These are phyloP conservation scores for Phytophthora tentaculata DNA, from an alignment of 352 stramenopile species.

Conservation along the genomic window DNA sequence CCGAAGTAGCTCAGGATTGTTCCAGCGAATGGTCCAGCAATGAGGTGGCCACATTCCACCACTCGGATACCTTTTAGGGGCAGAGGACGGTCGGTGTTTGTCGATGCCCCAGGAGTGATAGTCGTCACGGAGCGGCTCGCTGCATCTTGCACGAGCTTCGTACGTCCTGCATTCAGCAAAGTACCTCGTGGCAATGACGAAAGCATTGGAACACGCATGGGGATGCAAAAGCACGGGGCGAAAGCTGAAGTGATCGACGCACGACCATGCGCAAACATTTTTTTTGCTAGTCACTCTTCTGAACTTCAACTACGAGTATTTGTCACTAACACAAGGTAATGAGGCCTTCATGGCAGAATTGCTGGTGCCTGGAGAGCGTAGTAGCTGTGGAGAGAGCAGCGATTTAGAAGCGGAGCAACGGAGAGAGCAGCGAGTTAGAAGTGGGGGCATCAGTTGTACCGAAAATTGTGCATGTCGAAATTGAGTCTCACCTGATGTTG, in stretches of 20 bases:
- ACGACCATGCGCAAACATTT: too few species aligned
- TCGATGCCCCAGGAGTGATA: conserved; percentile 26
- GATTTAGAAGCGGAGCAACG: too few species aligned
- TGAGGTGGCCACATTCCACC: conserved; percentile 82
- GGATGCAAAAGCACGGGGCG: not conserved
- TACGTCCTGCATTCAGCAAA: conserved; percentile 15
- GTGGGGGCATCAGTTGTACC: too few species aligned
- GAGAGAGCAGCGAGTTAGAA: conserved; percentile 4
- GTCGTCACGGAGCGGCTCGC: conserved; percentile 44
- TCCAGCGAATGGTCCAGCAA: conserved; percentile 80
- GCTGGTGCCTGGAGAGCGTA: conserved; percentile 45
- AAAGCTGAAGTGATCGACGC: conserved; percentile 29
- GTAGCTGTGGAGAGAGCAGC: conserved; percentile 40
- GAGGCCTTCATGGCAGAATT: conserved; percentile 22
- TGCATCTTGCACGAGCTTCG: conserved; percentile 5
- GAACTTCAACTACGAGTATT: conserved; percentile 36
- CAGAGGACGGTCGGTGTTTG: conserved; percentile 33
- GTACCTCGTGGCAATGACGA: conserved; percentile 12
- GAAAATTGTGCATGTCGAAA: not conserved
- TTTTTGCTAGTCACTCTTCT: conserved; percentile 24
- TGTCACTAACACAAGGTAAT: conserved; percentile 22
- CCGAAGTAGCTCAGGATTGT: conserved; percentile 91
- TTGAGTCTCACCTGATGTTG: conserved; percentile 55
- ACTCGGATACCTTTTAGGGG: conserved; percentile 79
- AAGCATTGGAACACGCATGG: conserved; percentile 12